Base-by-base conservation (phyloP, 345 rosid genomes). In the Brassica rapa region DNA sequence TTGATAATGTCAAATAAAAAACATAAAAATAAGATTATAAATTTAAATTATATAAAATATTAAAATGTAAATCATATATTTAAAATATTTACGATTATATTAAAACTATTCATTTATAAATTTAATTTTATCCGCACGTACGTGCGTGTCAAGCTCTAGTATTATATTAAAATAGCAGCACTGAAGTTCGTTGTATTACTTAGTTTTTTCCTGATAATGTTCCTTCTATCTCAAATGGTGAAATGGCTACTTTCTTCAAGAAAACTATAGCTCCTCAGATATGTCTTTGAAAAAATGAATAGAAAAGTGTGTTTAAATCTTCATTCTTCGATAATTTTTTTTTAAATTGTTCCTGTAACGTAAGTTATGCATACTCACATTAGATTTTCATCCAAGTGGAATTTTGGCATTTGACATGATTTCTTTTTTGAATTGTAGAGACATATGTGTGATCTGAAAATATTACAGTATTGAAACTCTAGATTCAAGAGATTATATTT, bases 171-270 rank as follows among this genome's bases (percentile, higher is more conserved):
- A 80, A 80, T 57, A 82, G 85, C 57, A 75, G 85, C 37, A 53
- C 71, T 8, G 88, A 86, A 70, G 76, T 86, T 77, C 83, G 83
- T 59, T 84, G 86, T 66, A 27, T 77, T 64, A 71, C 80, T 10
- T 84, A 86, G 72, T 60, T 86, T 55, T 83, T 75, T 27, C 68
- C 84, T 46, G 73, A 80, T 73, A 84, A 75, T 33, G 39, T 86
- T 51, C 85, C 86, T 64, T 82, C 86, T 12, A 33, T 84, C 49
- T 71, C 84, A 15, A 86, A 80, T 27, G 86, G 88, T 29, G 86
- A 84, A 77, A 74, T 86, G 85, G 32, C 77, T 71, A 77, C 71
- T 6, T 78, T 71, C 66, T 60, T 86, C 72, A 82, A 84, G 76
- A 62, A 72, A 8, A 15, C 27, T 70, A 72, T 86, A 55, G 83